Conservation (phyloP, 768 basidiomycete genomes). For the Boletus sensibilis region DNA sequence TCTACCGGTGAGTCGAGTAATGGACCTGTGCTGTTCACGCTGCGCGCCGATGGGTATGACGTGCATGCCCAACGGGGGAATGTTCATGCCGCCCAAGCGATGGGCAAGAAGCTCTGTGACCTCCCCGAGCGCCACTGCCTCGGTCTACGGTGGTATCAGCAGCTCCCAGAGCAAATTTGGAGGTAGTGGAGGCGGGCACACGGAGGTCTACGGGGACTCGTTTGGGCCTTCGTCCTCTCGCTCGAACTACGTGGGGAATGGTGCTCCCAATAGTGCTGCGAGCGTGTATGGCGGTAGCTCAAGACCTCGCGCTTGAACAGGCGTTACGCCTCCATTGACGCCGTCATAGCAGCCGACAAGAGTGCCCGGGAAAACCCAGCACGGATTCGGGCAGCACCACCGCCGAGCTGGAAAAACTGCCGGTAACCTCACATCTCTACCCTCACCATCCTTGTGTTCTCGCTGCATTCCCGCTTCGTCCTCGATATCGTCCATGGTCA, state of each 20-base stretch:
- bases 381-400: slow-evolving; percentile 43
- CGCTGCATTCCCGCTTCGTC: slow-evolving; percentile 48
- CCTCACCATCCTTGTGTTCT: slow-evolving; percentile 47
- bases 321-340: slow-evolving; percentile 22
- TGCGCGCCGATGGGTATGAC: slow-evolving; percentile 52
- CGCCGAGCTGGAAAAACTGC: slow-evolving; percentile 59
- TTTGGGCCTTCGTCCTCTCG: slow-evolving; percentile 43
- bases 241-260: neutral
- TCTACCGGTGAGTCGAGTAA: slow-evolving; percentile 85
- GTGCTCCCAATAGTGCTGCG: slow-evolving; percentile 12
- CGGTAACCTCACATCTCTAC: slow-evolving; percentile 18
- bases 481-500: slow-evolving; percentile 67
- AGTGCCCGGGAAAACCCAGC: slow-evolving; percentile 20
- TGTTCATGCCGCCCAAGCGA: slow-evolving; percentile 35
- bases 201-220: slow-evolving; percentile 71
- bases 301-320: slow-evolving; percentile 37
- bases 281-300: slow-evolving; percentile 23
- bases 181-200: slow-evolving; percentile 38
- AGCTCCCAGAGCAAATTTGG: slow-evolving; percentile 67
- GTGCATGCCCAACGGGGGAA: slow-evolving; percentile 38
- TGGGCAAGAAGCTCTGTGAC: slow-evolving; percentile 49
- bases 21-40: slow-evolving; percentile 74
- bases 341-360: slow-evolving; percentile 8
- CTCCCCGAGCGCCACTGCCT: slow-evolving; percentile 47
- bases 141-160: slow-evolving; percentile 56